A percentile compares a stretch with the other conserved stretches of the same genome.
These are phyloP conservation scores for bread wheat (Triticum aestivum) DNA, from an alignment of 176 grass and related monocot species.

Conservation along the genomic window IWGSC_CS_RefSeq_v2.1 NC_057811.1:180177259-180177758, in stretches of 20 bases:
- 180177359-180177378: background rate
- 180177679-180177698: background rate
- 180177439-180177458: background rate
- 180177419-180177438: background rate
- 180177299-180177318: background rate
- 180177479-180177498: background rate
- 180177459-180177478: background rate
- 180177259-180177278: constrained; percentile 56
- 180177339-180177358: background rate
- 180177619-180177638: background rate
- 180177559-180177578: background rate
- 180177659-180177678: background rate
- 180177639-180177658: background rate
- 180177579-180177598: background rate
- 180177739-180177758: background rate
- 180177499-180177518: background rate
- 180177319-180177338: background rate
- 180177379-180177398: no score
- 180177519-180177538: background rate
- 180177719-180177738: background rate
- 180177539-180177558: background rate
- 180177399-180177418: no score
- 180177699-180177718: background rate
- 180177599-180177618: background rate
- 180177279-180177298: background rate